Evolutionary conservation across 2,329 filamentous ascomycete species (phyloP).

Genomic region (Cercospora brassicicola): DNA sequence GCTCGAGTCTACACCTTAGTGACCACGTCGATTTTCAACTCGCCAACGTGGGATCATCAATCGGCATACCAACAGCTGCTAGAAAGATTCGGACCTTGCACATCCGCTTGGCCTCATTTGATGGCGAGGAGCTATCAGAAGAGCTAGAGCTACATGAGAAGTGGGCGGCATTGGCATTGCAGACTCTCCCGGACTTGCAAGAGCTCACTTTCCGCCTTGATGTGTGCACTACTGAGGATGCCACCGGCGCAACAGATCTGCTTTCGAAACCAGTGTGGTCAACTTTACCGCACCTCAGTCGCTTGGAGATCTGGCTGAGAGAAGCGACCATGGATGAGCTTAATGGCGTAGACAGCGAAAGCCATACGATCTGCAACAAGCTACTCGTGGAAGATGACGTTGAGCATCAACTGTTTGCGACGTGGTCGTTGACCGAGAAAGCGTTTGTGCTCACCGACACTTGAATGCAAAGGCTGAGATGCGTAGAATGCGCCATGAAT

Average conservation of each 20-base stretch:
- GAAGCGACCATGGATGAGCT: background rate
- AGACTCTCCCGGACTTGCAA: background rate
- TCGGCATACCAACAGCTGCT: background rate
- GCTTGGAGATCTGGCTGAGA: background rate
- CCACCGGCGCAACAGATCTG: background rate
- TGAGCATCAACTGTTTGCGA: background rate
- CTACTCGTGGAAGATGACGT: background rate
- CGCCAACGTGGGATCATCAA: background rate
- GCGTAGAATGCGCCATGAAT: background rate
- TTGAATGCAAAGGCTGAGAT: background rate
- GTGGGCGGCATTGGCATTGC: background rate
- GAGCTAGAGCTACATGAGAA: constrained; percentile 4
- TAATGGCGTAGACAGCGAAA: background rate
- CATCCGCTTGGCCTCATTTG: background rate
- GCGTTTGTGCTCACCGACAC: background rate
- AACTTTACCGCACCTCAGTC: background rate
- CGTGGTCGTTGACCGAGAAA: background rate
- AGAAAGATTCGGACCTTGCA: background rate
- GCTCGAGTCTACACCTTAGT: background rate
- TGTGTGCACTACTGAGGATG: background rate
- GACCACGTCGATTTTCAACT: background rate
- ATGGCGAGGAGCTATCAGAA: background rate
- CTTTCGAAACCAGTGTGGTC: background rate
- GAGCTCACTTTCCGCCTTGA: background rate
- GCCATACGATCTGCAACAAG: background rate